A percentile compares a stretch with the other conserved stretches of the same genome.
These are phyloP conservation scores for Rhizopogon vinicolor DNA, from an alignment of 768 basidiomycete genomes.

Conservation along the genomic window DNA sequence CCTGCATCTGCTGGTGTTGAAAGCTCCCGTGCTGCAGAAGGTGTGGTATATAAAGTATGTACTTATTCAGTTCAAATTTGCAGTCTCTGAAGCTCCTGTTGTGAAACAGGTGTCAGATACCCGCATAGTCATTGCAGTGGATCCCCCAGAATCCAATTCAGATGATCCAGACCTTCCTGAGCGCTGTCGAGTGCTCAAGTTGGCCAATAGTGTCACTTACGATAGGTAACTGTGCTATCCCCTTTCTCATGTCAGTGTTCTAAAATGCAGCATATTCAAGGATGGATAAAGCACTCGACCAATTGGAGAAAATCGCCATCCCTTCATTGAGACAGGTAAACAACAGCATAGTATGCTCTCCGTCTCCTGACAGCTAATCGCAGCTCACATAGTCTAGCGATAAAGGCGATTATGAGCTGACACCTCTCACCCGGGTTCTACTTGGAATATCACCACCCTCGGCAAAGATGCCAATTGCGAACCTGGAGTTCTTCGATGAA, in stretches of 20 bases:
- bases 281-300: constrained; percentile 82
- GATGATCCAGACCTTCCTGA: constrained; percentile 81
- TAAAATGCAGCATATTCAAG: constrained; percentile 30
- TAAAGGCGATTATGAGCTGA: constrained; percentile 38
- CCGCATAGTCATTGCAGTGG: constrained; percentile 76
- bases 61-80: background rate
- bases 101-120: constrained; percentile 66
- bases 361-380: background rate
- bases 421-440: constrained; percentile 60
- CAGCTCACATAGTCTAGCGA: constrained; percentile 28
- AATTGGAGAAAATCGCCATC: constrained; percentile 46
- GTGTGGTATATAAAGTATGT: constrained; percentile 81
- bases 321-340: constrained; percentile 21
- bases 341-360: background rate
- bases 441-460: constrained; percentile 59
- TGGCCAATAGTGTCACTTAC: constrained; percentile 90
- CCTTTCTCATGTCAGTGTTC: background rate
- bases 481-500: constrained; percentile 67
- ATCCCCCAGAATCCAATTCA: constrained; percentile 51
- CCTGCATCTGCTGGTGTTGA: constrained; percentile 27
- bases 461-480: constrained; percentile 26
- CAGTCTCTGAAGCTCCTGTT: background rate
- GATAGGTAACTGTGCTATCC: constrained; percentile 31
- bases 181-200: constrained; percentile 77
- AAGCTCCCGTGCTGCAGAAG: constrained; percentile 46